A percentile compares a stretch with the other conserved stretches of the same genome.
Conservation (phyloP, 2,329 filamentous ascomycete species). For the Aspergillus calidoustus region DNA sequence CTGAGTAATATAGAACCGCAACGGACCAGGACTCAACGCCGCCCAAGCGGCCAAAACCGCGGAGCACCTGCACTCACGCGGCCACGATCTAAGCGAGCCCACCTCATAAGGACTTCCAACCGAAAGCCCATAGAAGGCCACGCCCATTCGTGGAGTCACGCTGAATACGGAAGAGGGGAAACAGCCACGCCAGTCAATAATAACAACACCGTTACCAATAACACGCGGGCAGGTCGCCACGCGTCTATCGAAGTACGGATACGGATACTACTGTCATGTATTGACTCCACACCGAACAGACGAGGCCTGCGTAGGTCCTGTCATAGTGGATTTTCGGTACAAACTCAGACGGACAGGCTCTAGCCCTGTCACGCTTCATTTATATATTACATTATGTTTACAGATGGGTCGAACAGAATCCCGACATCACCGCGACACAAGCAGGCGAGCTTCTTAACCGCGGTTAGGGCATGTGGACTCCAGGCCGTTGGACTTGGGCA, state of each 20-base stretch:
- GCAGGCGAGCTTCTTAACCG: neutral
- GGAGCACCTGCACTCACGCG: neutral
- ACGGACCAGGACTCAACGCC: neutral
- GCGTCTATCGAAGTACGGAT: neutral
- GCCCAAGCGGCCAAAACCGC: neutral
- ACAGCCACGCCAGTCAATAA: neutral
- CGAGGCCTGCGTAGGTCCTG: no score
- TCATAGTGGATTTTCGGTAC: neutral
- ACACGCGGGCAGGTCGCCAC: neutral
- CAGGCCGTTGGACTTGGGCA: slow-evolving; percentile 55
- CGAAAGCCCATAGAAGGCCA: neutral
- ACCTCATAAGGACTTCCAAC: neutral
- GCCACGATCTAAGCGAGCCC: neutral
- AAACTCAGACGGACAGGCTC: neutral
- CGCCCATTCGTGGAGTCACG: neutral
- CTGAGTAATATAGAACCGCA: neutral
- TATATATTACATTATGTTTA: neutral
- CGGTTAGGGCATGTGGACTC: slow-evolving; percentile 1
- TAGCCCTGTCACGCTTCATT: neutral
- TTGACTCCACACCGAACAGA: neutral
- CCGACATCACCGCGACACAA: neutral
- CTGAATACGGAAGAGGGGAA: neutral
- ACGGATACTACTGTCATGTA: neutral
- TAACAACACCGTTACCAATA: neutral
- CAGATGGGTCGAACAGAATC: neutral